Conservation (phyloP, 2,329 filamentous ascomycete species). For the Beauveria sp. region DNA sequence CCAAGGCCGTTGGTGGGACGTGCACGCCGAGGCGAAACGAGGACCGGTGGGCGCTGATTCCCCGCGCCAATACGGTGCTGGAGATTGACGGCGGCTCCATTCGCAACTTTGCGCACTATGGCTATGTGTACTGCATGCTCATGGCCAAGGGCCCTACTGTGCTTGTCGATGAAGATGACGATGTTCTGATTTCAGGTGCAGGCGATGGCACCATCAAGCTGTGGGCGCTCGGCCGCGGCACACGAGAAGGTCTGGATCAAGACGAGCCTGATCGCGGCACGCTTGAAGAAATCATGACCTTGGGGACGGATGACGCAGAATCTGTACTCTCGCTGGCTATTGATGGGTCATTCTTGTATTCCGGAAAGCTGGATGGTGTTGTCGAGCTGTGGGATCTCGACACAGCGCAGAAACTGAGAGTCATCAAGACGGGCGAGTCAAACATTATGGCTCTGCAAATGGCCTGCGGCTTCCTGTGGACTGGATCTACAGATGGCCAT, state of each 20-base stretch:
- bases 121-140: slow-evolving; percentile 95
- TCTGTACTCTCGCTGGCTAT: slow-evolving; percentile 72
- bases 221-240: slow-evolving; percentile 57
- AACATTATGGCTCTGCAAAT: slow-evolving; percentile 85
- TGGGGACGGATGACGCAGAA: slow-evolving; percentile 54
- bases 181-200: slow-evolving; percentile 82
- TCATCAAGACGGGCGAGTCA: slow-evolving; percentile 70
- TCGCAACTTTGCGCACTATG: slow-evolving; percentile 84
- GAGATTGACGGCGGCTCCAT: slow-evolving; percentile 79
- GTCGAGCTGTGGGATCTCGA: slow-evolving; percentile 97
- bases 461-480: slow-evolving; percentile 78
- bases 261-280: slow-evolving; percentile 44
- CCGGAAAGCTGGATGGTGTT: slow-evolving; percentile 77
- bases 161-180: slow-evolving; percentile 62
- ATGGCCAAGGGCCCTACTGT: slow-evolving; percentile 63
- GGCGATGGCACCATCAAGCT: slow-evolving; percentile 92
- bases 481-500: slow-evolving; percentile 80
- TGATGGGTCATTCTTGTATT: slow-evolving; percentile 88
- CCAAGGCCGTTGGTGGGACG: slow-evolving; percentile 64
- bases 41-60: slow-evolving; percentile 48
- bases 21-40: slow-evolving; percentile 66
- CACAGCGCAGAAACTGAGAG: slow-evolving; percentile 81
- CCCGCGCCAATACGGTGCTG: slow-evolving; percentile 49
- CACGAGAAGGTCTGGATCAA: slow-evolving; percentile 16
- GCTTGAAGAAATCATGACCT: slow-evolving; percentile 61